Evolutionary conservation across 2,329 filamentous ascomycete genomes (phyloP).

Genomic region (Colletotrichum orchidophilum): DNA sequence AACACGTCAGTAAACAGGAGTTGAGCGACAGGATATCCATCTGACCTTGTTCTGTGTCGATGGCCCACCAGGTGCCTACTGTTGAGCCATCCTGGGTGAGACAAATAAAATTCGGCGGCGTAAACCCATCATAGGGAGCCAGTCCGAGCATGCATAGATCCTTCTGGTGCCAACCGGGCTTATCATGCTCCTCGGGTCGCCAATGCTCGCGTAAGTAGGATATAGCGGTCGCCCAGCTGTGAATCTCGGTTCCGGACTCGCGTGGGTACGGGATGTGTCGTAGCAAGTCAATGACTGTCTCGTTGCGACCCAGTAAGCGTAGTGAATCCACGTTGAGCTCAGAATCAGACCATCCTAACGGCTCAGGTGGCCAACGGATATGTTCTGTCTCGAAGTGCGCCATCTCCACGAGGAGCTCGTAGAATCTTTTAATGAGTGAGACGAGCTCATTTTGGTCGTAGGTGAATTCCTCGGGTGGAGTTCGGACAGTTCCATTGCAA

Average conservation of each 20-base stretch:
- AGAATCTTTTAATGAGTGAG: no score
- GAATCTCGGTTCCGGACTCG: background rate
- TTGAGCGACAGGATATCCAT: background rate
- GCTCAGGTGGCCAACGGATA: constrained; percentile 5
- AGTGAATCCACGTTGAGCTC: constrained; percentile 16
- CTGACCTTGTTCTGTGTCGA: constrained; percentile 18
- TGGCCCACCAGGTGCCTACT: constrained; percentile 3
- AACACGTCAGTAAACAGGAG: background rate
- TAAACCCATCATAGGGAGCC: constrained; percentile 6
- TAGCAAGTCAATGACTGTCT: constrained; percentile 21
- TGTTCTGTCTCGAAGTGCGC: no score
- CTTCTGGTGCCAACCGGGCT: constrained; percentile 5
- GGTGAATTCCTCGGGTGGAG: no score
- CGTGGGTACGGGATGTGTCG: constrained; percentile 23
- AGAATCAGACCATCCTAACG: constrained; percentile 10
- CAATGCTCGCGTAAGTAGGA: constrained; percentile 20
- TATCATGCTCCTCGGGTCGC: background rate
- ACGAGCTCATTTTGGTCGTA: no score
- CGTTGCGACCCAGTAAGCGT: constrained; percentile 5
- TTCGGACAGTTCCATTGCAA: no score
- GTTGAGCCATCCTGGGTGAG: constrained; percentile 22
- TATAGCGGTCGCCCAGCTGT: background rate
- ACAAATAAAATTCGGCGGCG: constrained; percentile 12
- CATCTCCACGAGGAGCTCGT: no score
- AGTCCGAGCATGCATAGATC: constrained; percentile 2